Base-by-base conservation (phyloP, 2,329 filamentous ascomycete genomes). In the Magnaporthiopsis rhizophila region DNA sequence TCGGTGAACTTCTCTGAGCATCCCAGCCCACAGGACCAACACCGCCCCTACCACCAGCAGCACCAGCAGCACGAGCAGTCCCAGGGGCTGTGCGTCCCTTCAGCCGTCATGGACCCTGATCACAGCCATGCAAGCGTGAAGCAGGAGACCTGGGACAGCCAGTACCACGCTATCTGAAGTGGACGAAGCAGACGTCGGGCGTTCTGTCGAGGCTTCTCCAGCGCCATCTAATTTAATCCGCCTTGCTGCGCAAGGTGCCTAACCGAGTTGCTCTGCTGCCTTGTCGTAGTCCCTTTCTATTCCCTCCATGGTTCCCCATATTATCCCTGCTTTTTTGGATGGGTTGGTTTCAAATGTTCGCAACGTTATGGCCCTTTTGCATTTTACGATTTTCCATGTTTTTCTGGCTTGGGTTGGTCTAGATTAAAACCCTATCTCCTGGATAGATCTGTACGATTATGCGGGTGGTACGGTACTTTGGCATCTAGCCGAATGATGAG, bases 111-210 rank as follows among this genome's bases (percentile, higher is more conserved):
- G 65, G 71, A 74, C 28, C 62, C 66, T 15, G 70, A 74, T 28
- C 69, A 62, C 18, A 68, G 71, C n/a, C 70, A 69, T 18, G 65
- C 69, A n/a, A 65, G 71, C 56, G 71, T 78, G 59, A 78, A 78
- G 68, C 72, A 72, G 28, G 76, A 77, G 65, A 68, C 73, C 3
- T 75, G 74, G 73, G 74, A 73, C 34, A 60, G 66, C 13, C 69
- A 68, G 18, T 60, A 57, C 38, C 58, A 64, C n/a, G 28, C 24
- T 12, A 32, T 57, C 61, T 62, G 30, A 66, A 64, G 61, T 36
- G 28, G 45, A n/a, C 1, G 45, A 53, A 53, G 45, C 18, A 24
- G 21, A 53, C 2, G n/a, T 7, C n/a, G 45, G 45, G 45, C 45
- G 21, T 11, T 53, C 8, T n/a, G n/a, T 9, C n/a, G 11, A 11